Evolutionary conservation across 208 protist genomes (phyloP), one percentile per base, ranked within the genome.

Genomic region (Herpetomonas muscarum): DNA sequence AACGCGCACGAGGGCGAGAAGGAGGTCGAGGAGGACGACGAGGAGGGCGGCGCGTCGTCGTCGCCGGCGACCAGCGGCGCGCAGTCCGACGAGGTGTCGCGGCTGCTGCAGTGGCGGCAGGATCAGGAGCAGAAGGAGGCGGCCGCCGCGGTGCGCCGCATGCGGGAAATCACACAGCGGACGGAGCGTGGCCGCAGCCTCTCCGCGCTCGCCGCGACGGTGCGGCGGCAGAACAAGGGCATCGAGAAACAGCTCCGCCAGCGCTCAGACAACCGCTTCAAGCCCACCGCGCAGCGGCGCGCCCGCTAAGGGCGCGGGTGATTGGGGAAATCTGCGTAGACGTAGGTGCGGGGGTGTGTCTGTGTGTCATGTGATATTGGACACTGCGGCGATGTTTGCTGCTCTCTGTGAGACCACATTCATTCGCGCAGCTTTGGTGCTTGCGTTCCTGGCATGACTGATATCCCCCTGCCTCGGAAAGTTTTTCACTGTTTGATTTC

Each of bases 131-230:
- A 64, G 4, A 37, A 76, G 28, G 59, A 79, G 19, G 67, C 68
- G 10, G 19, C 59, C 13, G 32, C 55, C n/a, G 70, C 88, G 3
- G 85, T 80, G 17, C 63, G 76, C 24, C 74, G 77, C 9, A 63
- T 84, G 55, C 74, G 79, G 29, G 88, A 95, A 55, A 74, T 92
- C 19, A 75, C 76, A 22, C 88, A 95, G 61, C 85, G 88, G 15
- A 75, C 86, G 53, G 80, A 92, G 67, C 85, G 88, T 22, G 90
- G 85, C 66, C 79, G 78, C 29, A 90, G 82, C 37, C 71, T 95
- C 12, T 50, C 64, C 3, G 77, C 88, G 4, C 57, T 95, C 22
- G 85, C 88, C 3, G 89, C 87, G 60, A 79, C 53, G n/a, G 79
- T 95, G 24, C 79, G 79, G 30, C 57, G 81, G 28, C 88, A 95